Base-by-base conservation (phyloP, 768 basidiomycete genomes). In the Cyathus striatus region DNA sequence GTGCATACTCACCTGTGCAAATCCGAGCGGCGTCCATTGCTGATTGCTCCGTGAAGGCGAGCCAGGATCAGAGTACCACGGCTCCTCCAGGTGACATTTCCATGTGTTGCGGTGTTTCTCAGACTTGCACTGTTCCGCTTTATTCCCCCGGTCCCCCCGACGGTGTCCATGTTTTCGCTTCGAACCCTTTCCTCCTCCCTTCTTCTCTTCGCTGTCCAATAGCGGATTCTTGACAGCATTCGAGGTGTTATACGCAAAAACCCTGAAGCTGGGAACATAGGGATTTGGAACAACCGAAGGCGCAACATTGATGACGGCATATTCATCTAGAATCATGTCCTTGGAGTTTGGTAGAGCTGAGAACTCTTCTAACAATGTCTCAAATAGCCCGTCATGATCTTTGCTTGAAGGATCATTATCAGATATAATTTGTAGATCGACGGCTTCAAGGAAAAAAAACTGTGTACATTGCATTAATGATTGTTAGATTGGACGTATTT, bases 261-360 rank as follows among this genome's bases (percentile, higher is more conserved):
- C 72, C 50, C 91, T 69, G 54, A 93, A 80, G 13, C 82, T 75
- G 3, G 93, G 90, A 38, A 87, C 61, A 64, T 87, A 96, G 14
- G 82, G 82, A 45, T 90, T 90, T n/a, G 91, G 90, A 43, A 93
- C 85, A 17, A 92, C 79, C 24, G 87, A 78, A 4, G 92, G 87
- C 25, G 77, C 75, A 21, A 90, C 85, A 57, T 89, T 91, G 48
- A 91, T 75, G 25, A 88, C 80, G 3, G 78, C 79, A 53, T 83
- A 90, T 47, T 84, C 70, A 51, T 78, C 81, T 49, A 79, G 55
- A 55, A 84, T 75, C 32, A 76, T 53, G 45, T 73, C 70, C 18
- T 70, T 55, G 42, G 56, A 54, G 33, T 72, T 74, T 5, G 82
- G 83, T 42, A 92, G 71, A 23, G 72, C 72, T 7, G 66, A 59